phyloP scores from a whole-genome alignment of 306 rosid genomes.

The cucumber (Cucumis sativus) region DNA sequence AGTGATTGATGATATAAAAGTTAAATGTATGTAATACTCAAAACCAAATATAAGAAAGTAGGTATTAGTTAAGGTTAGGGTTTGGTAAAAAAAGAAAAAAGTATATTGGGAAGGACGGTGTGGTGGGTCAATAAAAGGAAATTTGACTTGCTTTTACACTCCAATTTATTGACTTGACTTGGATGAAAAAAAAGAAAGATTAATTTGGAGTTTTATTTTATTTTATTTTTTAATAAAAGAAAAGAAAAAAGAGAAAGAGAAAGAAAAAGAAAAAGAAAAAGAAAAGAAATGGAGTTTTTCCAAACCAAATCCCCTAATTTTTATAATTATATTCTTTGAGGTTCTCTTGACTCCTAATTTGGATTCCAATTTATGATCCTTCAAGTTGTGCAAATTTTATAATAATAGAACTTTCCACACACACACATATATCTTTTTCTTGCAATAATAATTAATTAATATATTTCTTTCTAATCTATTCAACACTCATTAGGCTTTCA shows the following conservation, averaged over 20 bases:
- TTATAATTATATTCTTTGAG: neutral
- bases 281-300: too few relatives aligned
- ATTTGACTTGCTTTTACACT: neutral
- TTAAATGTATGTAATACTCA: too few relatives aligned
- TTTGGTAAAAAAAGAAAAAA: neutral
- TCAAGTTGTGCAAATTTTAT: neutral
- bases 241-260: too few relatives aligned
- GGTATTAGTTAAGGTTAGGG: neutral
- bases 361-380: slow-evolving; percentile 17
- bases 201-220: too few relatives aligned
- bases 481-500: neutral
- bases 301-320: neutral
- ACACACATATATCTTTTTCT: neutral
- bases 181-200: too few relatives aligned
- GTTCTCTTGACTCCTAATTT: slow-evolving; percentile 4
- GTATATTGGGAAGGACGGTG: neutral
- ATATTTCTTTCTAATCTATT: neutral
- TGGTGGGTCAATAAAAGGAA: neutral
- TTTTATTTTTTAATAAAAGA: too few relatives aligned
- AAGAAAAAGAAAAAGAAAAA: too few relatives aligned
- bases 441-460: neutral
- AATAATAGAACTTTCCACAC: neutral
- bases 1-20: too few relatives aligned
- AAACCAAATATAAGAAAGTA: neutral
- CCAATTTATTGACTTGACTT: neutral